Base-by-base conservation (phyloP, 768 basidiomycete species). In the Filobasidium wieringae region DNA sequence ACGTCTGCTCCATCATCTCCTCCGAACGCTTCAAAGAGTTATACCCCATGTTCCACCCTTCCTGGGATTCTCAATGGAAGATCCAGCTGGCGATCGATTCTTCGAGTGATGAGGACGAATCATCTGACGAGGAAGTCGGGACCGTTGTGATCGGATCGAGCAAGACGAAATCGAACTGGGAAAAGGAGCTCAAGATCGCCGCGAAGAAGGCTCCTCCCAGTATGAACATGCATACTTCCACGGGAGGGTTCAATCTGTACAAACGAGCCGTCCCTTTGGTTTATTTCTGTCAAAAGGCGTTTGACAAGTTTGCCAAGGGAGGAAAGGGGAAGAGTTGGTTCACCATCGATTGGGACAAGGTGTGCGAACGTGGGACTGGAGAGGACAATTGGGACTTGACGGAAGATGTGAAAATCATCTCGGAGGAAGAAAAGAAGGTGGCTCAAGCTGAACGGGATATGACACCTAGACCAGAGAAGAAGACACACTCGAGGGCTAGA, bases 21-120 rank as follows among this genome's bases (percentile, higher is more conserved):
- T 55, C 57, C 24, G 58, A 58, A 0, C 31, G 31, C 15, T 71
- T 65, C 59, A 51, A 59, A 30, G 40, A 63, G 31, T 63, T 67
- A 34, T 71, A 64, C 49, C 65, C 63, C 17, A 58, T 56, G 12
- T 60, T 64, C 54, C 54, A 65, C 61, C 51, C 69, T 2, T 68
- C 68, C 54, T 71, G 70, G 59, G 51, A 37, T 52, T 39, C 40
- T 31, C 37, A 54, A 40, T 53, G 43, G 61, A 51, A 59, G 45
- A 53, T 56, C 17, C 55, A 19, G 53, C 32, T 51, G 19, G 55
- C 31, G 22, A 43, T 32, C 15, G 57, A 39, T n/a, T 31, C 39
- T 53, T 33, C 56, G 32, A 59, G 59, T 51, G 57, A 63, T 26
- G 55, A 45, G 17, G 47, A 53, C 8, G 70, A 65, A 26, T 59